phyloP scores from a whole-genome alignment of 257 asterid species.

The Cruciata laevipes region DNA sequence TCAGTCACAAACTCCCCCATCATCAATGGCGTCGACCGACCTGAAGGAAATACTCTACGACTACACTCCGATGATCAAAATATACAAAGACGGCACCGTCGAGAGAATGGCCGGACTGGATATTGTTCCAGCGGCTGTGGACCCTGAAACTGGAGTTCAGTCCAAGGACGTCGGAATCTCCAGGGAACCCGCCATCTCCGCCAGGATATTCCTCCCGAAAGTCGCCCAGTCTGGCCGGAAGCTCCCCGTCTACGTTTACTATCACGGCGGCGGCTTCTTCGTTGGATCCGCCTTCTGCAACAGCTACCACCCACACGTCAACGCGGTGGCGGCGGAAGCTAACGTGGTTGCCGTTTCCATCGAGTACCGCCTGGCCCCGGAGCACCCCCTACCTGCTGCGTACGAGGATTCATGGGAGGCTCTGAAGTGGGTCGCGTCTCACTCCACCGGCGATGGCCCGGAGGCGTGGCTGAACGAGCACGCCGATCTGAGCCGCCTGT shows the following conservation, averaged over 20 bases:
- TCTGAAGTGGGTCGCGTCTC: constrained; percentile 50
- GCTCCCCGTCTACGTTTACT: constrained; percentile 50
- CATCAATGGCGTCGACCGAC: constrained; percentile 17
- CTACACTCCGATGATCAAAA: constrained; percentile 29
- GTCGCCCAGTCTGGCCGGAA: constrained; percentile 19
- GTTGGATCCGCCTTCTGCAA: constrained; percentile 39
- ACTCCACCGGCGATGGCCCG: constrained; percentile 14
- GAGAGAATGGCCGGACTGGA: constrained; percentile 20
- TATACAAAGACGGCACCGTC: constrained; percentile 40
- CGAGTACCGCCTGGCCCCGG: constrained; percentile 62
- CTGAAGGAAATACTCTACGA: constrained; percentile 30
- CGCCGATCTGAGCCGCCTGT: constrained; percentile 43
- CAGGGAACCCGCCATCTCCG: constrained; percentile 24
- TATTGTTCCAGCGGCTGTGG: constrained; percentile 25
- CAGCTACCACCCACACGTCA: constrained; percentile 26
- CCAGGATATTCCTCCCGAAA: constrained; percentile 44
- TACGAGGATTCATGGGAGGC: constrained; percentile 55
- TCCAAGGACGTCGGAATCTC: constrained; percentile 40
- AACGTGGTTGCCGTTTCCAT: constrained; percentile 39
- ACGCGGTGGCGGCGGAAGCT: constrained; percentile 34
- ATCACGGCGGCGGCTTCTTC: constrained; percentile 57
- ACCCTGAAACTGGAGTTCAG: constrained; percentile 39
- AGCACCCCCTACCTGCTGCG: constrained; percentile 46
- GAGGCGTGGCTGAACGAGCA: constrained; percentile 40
- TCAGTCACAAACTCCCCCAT: neutral